Evolutionary conservation across 805 yeast genomes (phyloP), one percentile per base, ranked within the genome.

Genomic region (Pachysolen tannophilus): DNA sequence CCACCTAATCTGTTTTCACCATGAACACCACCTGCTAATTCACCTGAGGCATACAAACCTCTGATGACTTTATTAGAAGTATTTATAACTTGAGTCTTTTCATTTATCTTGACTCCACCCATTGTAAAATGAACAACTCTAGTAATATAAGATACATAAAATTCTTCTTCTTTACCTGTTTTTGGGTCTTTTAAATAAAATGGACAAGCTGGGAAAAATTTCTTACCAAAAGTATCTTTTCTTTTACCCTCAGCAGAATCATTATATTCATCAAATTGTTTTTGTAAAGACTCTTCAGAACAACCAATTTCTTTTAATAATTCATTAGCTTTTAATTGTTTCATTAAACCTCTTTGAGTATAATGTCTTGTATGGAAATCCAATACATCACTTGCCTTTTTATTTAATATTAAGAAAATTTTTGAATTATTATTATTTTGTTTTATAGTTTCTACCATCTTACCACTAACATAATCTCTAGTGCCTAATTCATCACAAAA

Each of bases 21-120:
- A 48, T 78, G 84, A 5, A 78, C 70, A 28, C 83, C 85, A 14
- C 83, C 84, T 32, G 78, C 69, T 15, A 74, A 69, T 49, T 78
- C 85, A 10, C 85, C 86, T 15, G 72, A 72, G 0, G 83, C 83
- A 50, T 61, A 77, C 8, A 78, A 47, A 11, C 78, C 76, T 2
- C 54, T 46, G 3, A 69, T 55, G 7, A 62, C 44, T 8, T 43
- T 31, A 7, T 54, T 53, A 1, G 50, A 43, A 20, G 40, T 46
- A n/a, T 59, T 43, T 35, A 67, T 34, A 41, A 58, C 47, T 50
- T 67, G 52, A 1, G 74, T 58, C 29, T 62, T 54, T 30, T 64
- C 63, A 45, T 71, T 67, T 45, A 75, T 71, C 47, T 69, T 66
- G 31, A 72, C 72, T 11, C 83, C 83, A 20, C 83, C 83, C 82